Base-by-base conservation (phyloP, 2,329 filamentous ascomycete species). In the Fusarium brachygibbosum region DNA sequence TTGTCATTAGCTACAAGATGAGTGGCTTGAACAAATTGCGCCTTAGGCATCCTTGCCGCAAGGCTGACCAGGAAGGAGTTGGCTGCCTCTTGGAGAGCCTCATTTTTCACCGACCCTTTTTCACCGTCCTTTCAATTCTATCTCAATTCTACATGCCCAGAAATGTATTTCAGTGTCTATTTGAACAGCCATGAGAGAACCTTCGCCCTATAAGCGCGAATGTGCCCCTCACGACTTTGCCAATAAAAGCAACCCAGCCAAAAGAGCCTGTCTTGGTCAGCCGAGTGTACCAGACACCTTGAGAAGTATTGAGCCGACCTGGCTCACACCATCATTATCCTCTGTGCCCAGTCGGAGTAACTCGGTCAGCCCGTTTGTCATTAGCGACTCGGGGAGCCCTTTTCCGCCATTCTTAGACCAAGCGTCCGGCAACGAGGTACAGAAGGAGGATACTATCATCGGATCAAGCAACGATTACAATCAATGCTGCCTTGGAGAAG, bases 171-270 rank as follows among this genome's bases (percentile, higher is more conserved):
- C 5, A 12, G 6, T 29, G 4, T 21, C 25, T n/a, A 17, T 16
- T 28, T 6, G 5, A 21, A 11, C 9, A 40, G 17, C 5, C 2
- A 51, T 51, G 48, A 17, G 17, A 6, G 6, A 6, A 29, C 17
- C 5, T 0, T 3, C 48, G 6, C 9, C 6, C 4, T 21, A 21
- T 1, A 51, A 51, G 16, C 48, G 48, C 8, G 21, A 38, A 19
- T n/a, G 3, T 5, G 35, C 1, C 2, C 1, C n/a, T 6, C 9
- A 21, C 0, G 10, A 11, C n/a, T 21, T 40, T 9, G 34, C 14
- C 3, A 14, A 21, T 25, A 17, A 51, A 28, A 38, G 23, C 9
- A 14, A 51, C 34, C 8, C n/a, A n/a, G 1, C 23, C 14, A 31
- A 51, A n/a, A 29, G 48, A 51, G 23, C n/a, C 16, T 29, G 48